Evolutionary conservation across 352 stramenopile genomes (phyloP), one percentile per base, ranked within the genome.

Genomic region (Phytophthora rubi): DNA sequence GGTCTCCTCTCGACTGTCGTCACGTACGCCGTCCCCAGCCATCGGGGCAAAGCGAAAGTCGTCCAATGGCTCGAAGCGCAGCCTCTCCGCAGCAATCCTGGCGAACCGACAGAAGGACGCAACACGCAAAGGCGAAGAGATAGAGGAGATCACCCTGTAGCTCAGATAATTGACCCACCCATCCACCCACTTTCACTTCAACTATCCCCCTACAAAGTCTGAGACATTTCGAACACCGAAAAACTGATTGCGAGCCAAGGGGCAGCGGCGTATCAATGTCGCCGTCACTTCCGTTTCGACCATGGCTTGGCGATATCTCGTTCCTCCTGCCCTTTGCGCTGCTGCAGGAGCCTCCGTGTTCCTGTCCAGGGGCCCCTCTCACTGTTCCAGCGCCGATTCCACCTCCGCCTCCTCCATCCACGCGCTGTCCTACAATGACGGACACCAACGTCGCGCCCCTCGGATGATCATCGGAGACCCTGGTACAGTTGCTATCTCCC

Each of bases 121-220:
- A 57, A 37, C 53, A 32, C 35, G 58, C 45, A 81, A 75, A 55
- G 59, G 58, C 42, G 65, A 80, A 61, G 76, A 86, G 18, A 78
- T 86, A 42, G 76, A 86, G 47, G 80, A 88, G 68, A 84, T 88
- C 59, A 76, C 9, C 16, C 26, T 56, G 49, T 56, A 56, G 48
- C n/a, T 13, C 12, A 12, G 5, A 48, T 16, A 23, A 12, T 16
- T 45, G 10, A 45, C 37, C 37, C 9, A 16, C 13, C 37, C 9
- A 45, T 12, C 37, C 37, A 18, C 37, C 37, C 3, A 30, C 28
- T 7, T 23, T 49, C 44, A 49, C 44, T 49, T 49, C 44, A 49
- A 49, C 42, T 49, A 49, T 3, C 42, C 15, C 42, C 42, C 16
- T 26, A 13, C 44, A 49, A 49, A 49, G 15, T 49, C 21, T 53